Percentiles rank a stretch among this genome's conserved stretches.
Conservation (phyloP, 2,329 filamentous ascomycete species). For the Ophiocordyceps camponoti-rufipedis region DNA sequence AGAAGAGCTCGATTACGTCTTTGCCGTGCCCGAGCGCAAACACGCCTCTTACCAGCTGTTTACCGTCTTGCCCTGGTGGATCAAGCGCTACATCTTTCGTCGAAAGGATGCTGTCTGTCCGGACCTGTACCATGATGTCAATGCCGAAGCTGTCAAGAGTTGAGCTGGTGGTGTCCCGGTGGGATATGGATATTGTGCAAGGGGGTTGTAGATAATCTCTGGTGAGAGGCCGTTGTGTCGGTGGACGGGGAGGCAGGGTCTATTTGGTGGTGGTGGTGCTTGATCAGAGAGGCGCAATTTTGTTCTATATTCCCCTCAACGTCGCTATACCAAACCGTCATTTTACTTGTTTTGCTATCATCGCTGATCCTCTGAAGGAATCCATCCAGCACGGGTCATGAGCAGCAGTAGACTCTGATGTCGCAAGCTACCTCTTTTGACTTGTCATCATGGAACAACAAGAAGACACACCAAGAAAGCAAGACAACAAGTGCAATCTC, state of each 20-base stretch:
- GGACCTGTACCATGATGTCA: conserved; percentile 2
- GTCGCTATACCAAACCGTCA: too few species aligned
- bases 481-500: not conserved
- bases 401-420: too few species aligned
- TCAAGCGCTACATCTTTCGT: conserved; percentile 1
- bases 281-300: not conserved
- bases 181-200: not conserved
- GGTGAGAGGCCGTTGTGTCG: too few species aligned
- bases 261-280: not conserved
- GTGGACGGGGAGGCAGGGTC: too few species aligned
- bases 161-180: not conserved
- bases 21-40: conserved; percentile 20
- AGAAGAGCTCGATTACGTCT: conserved; percentile 31
- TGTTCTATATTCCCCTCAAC: too few species aligned
- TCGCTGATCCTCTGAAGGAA: too few species aligned
- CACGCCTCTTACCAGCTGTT: conserved; percentile 20
- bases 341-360: too few species aligned
- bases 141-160: not conserved
- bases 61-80: conserved; percentile 1
- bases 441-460: too few species aligned
- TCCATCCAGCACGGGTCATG: too few species aligned
- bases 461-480: not conserved
- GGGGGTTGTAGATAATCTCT: not conserved
- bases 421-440: too few species aligned
- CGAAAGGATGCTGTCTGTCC: conserved; percentile 2